Percentiles rank a stretch among this genome's conserved stretches.
phyloP scores from a whole-genome alignment of 768 basidiomycete genomes.

The Cystobasidium onofrii region DNA sequence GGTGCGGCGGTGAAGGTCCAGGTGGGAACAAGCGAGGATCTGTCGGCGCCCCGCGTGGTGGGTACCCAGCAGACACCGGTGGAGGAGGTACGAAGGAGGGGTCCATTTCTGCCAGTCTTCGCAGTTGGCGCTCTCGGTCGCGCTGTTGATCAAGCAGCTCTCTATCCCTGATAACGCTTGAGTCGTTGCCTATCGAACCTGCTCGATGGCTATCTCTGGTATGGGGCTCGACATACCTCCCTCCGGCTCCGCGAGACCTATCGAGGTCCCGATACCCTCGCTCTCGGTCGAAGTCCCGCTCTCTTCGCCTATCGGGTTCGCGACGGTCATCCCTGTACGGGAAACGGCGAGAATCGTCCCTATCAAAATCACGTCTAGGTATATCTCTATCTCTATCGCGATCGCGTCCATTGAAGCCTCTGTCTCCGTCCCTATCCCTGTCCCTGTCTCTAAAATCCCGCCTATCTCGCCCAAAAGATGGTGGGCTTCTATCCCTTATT shows the following conservation, averaged over 20 bases:
- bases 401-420: neutral
- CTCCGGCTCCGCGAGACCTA: neutral
- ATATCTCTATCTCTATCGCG: conserved; percentile 13
- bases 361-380: neutral
- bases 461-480: neutral
- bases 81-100: neutral
- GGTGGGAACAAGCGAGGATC: neutral
- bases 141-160: neutral
- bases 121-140: neutral
- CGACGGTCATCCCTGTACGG: neutral
- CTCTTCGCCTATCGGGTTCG: neutral
- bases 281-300: neutral
- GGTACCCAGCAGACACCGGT: neutral
- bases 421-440: conserved; percentile 26
- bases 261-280: neutral
- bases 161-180: neutral
- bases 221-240: neutral
- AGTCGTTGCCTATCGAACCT: neutral
- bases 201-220: neutral
- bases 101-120: neutral
- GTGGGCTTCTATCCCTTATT: neutral
- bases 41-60: neutral
- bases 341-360: neutral
- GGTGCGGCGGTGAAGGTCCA: neutral
- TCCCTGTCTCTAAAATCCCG: conserved; percentile 19